A percentile compares a stretch with the other conserved stretches of the same genome.
phyloP scores from a whole-genome alignment of 1,139 yeast species.

The Magnusiomyces paraingens region DNA sequence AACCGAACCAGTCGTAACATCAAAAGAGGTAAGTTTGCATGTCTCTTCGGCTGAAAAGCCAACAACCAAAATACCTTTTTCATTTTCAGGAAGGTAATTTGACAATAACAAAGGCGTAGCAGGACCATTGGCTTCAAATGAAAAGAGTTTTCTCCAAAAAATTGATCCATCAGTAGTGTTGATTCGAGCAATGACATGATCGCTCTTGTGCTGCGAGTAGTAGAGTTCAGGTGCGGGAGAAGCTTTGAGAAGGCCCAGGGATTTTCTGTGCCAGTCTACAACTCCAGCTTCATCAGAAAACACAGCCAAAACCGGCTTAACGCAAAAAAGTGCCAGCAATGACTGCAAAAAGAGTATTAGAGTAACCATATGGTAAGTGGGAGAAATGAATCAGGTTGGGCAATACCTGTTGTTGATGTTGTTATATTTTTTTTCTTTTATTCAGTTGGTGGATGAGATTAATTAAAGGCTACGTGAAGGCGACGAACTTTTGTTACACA shows the following conservation, averaged over 20 bases:
- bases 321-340: slow-evolving; percentile 1
- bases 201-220: slow-evolving; percentile 18
- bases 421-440: too few species aligned
- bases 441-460: too few species aligned
- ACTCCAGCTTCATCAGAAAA: slow-evolving; percentile 30
- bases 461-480: too few species aligned
- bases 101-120: background rate
- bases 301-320: slow-evolving; percentile 21
- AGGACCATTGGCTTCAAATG: background rate
- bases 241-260: slow-evolving; percentile 22
- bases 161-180: slow-evolving; percentile 22
- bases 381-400: too few species aligned
- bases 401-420: too few species aligned
- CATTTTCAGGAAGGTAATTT: background rate
- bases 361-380: too few species aligned
- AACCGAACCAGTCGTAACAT: background rate
- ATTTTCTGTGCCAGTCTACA: slow-evolving; percentile 28
- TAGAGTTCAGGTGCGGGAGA: slow-evolving; percentile 4
- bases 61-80: background rate
- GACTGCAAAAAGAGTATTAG: background rate
- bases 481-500: too few species aligned
- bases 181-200: slow-evolving; percentile 21
- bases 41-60: background rate
- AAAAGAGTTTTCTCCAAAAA: slow-evolving; percentile 23
- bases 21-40: background rate